Percentiles rank a stretch among this genome's conserved stretches.
Evolutionary conservation across 75 land plant genomes (phyloP).

Genomic region (Ceratopteris richardii): DNA sequence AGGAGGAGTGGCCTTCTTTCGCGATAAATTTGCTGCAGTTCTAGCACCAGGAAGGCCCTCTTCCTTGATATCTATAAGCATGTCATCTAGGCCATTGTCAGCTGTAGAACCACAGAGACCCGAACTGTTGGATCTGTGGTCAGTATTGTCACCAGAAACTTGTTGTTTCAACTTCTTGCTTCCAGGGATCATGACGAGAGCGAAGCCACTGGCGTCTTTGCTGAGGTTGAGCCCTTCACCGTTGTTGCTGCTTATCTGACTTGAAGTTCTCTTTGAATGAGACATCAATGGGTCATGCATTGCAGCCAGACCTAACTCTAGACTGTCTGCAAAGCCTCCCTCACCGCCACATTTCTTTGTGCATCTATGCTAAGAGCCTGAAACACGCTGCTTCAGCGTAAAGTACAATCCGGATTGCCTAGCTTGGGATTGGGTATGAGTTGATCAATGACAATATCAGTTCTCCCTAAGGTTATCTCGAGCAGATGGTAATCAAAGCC

Average conservation of each 20-base stretch:
- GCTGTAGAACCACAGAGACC: constrained; percentile 17
- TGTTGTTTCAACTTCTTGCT: no score
- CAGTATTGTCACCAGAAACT: background rate
- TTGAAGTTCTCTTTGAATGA: background rate
- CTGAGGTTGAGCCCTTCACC: constrained; percentile 11
- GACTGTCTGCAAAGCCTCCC: no score
- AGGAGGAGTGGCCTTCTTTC: constrained; percentile 94
- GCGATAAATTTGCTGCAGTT: constrained; percentile 62
- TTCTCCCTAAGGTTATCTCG: no score
- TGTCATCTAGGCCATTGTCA: constrained; percentile 5
- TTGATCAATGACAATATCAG: no score
- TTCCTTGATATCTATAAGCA: constrained; percentile 34
- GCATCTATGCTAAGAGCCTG: no score
- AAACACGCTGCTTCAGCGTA: no score
- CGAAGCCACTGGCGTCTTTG: constrained; percentile 11
- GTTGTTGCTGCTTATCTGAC: background rate
- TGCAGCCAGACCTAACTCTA: no score
- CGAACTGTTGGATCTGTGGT: background rate
- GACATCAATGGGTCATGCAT: background rate
- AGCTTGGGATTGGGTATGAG: no score
- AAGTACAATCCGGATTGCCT: no score
- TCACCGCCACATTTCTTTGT: no score
- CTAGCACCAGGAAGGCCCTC: constrained; percentile 18
- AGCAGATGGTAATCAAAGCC: no score
- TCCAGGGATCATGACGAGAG: constrained; percentile 8